Evolutionary conservation across 495 filamentous ascomycete species (phyloP).

Genomic region (Annulohypoxylon maeteangense): DNA sequence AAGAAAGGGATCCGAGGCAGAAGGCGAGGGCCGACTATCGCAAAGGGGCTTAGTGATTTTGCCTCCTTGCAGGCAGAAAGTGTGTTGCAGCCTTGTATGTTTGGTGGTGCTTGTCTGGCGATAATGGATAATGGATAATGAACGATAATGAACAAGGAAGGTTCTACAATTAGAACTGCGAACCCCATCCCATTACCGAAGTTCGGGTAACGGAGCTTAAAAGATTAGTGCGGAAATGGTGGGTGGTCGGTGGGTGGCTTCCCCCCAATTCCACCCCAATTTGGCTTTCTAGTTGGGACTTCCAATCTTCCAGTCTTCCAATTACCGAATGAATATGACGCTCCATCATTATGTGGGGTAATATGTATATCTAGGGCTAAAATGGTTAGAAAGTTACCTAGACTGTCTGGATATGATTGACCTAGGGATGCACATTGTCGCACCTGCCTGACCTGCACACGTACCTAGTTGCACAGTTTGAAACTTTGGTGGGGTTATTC

Average conservation of each 20-base stretch:
- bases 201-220: constrained; percentile 2
- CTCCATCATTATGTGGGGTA: not conserved
- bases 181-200: constrained; percentile 3
- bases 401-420: not conserved
- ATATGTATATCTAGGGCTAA: not conserved
- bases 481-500: constrained; percentile 1
- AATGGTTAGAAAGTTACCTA: not conserved
- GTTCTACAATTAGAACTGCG: not conserved
- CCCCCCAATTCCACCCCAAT: constrained; percentile 12
- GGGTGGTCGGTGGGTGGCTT: constrained; percentile 15
- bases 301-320: not conserved
- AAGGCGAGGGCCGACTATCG: not conserved
- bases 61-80: not conserved
- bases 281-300: constrained; percentile 25
- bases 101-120: constrained; percentile 10
- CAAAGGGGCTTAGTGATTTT: constrained; percentile 1
- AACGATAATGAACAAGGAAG: not conserved
- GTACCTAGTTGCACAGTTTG: not conserved
- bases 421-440: not conserved
- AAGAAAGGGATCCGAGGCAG: constrained; percentile 1
- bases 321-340: not conserved
- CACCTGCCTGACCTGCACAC: not conserved
- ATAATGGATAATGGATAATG: constrained; percentile 1
- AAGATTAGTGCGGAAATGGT: constrained; percentile 6
- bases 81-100: not conserved